Percentiles rank a stretch among this genome's conserved stretches.
Conservation (phyloP, 257 asterid species). For the Capsicum baccatum region DNA sequence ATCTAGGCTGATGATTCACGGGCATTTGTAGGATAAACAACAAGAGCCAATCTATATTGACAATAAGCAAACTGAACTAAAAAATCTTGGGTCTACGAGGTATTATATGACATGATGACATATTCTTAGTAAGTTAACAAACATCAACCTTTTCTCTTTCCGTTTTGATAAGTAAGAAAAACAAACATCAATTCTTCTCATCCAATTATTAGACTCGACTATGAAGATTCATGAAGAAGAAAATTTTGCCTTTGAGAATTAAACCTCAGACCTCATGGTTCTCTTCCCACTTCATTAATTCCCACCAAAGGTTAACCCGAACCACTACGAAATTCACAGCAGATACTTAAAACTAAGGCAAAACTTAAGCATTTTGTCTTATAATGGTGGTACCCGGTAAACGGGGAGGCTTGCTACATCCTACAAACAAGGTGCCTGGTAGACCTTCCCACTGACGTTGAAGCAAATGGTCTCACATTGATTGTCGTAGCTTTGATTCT, state of each 20-base stretch:
- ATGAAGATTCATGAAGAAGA: not conserved
- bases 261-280: not conserved
- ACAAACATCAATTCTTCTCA: not conserved
- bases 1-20: not conserved
- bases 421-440: not conserved
- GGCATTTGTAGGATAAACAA: not conserved
- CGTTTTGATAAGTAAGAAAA: not conserved
- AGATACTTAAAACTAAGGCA: not conserved
- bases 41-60: not conserved
- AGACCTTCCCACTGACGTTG: not conserved
- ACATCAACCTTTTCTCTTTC: not conserved
- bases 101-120: not conserved
- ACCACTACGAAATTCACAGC: not conserved
- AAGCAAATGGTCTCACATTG: not conserved
- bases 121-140: not conserved
- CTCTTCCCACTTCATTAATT: not conserved
- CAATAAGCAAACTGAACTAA: not conserved
- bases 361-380: not conserved
- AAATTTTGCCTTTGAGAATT: not conserved
- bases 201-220: not conserved
- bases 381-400: not conserved
- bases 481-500: not conserved
- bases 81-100: not conserved
- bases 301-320: not conserved
- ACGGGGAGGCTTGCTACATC: not conserved